Evolutionary conservation across 2,329 filamentous ascomycete genomes (phyloP), one percentile per base, ranked within the genome.

Genomic region (Apiospora kogelbergensis): DNA sequence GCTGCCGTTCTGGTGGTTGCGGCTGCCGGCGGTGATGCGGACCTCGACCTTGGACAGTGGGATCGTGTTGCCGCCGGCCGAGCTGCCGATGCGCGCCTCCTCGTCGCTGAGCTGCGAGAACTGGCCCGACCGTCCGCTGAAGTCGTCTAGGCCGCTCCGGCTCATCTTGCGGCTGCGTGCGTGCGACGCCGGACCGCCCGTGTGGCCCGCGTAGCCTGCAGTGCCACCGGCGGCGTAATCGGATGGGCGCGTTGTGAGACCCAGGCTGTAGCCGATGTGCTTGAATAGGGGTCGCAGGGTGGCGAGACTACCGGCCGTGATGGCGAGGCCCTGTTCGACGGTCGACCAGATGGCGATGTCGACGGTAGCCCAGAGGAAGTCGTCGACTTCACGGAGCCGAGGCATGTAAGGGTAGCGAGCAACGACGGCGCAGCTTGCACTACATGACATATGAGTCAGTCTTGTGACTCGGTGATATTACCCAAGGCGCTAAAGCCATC

Each of bases 301-400:
- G 6, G 83, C 82, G 7, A 84, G 79, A 30, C 81, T 81, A n/a
- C 82, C 83, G 9, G 84, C 84, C 7, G 81, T 81, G 71, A 87
- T 82, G 64, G 83, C 83, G 1, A 87, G 78, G 15, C 82, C 83
- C 44, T 82, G 78, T 67, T 87, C 85, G 7, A 82, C 76, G 0
- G 81, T 82, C 1, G 84, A 84, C 83, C 83, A 86, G 72, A 86
- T 83, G 20, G 83, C 83, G 65, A 85, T 82, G 69, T 81, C 79
- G 65, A 79, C 68, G 0, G 82, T 84, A 33, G 80, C 78, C 74
- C 81, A 84, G 5, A 85, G 76, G 66, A 84, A 84, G 73, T 84
- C 83, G 1, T 78, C 77, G 60, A 80, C 76, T 22, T 75, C 75
- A 15, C 65, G 44, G 48, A 84, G 80, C 1, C 75, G 76, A 44